Evolutionary conservation across 257 asterid species (phyloP), one percentile per base, ranked within the genome.

Genomic region (Nicotiana attenuata): DNA sequence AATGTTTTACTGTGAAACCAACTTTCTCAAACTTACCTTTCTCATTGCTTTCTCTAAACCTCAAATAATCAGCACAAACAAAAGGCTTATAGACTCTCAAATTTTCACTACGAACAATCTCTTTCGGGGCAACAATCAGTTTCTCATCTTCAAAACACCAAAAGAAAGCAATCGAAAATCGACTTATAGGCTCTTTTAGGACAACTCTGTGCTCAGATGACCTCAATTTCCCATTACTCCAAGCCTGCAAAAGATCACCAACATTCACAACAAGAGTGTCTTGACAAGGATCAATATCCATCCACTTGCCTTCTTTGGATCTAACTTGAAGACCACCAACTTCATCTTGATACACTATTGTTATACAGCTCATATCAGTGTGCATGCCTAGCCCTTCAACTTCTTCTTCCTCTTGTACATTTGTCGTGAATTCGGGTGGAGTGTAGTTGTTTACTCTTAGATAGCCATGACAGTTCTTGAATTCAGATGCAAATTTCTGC

Each of bases 141-240:
- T 91, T 91, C 15, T 91, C 92, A 20, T 93, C 94, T 82, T 93
- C 94, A 69, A 93, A 93, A 78, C 96, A 91, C 97, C 97, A 93
- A 55, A 93, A 91, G 87, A 93, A 93, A 11, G 92, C 94, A 2
- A 93, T 31, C 2, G 97, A 93, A 60, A 89, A 90, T 0, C 97
- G 91, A 76, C 89, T 89, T 16, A 76, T 24, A 19, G 69, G 84
- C 80, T 87, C 83, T 85, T 71, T 88, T 45, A 93, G 61, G 41
- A 93, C 86, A 55, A 93, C 97, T 80, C 96, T 71, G 55, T 93
- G 97, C 85, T 93, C 92, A 38, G 96, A 92, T 13, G 97, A 92
- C 56, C 93, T 85, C 4, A 92, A 83, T 59, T 84, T 84, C 3
- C 84, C 96, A 53, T 92, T 92, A 87, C 96, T 92, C 97, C 97